Percentiles rank a stretch among this genome's conserved stretches.
These are phyloP conservation scores for Ophiostoma angusticollis DNA, from an alignment of 2,329 filamentous ascomycete species.

Conservation along the genomic window DNA sequence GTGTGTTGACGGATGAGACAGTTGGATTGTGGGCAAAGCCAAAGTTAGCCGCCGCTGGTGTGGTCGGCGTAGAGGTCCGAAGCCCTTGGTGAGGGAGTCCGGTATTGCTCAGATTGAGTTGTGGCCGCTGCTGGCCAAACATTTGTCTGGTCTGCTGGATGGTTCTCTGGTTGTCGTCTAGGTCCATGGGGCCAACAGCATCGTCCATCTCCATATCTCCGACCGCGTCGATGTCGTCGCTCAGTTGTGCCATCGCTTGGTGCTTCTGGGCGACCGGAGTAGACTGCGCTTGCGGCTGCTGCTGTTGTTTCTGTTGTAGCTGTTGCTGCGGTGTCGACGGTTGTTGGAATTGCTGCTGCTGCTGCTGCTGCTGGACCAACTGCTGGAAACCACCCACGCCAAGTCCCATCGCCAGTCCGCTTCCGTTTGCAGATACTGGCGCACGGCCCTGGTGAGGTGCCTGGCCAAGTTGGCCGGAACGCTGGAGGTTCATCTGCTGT, in stretches of 20 bases:
- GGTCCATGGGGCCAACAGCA: constrained; percentile 51
- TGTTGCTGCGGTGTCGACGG: constrained; percentile 25
- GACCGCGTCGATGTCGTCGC: constrained; percentile 67
- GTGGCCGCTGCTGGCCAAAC: constrained; percentile 55
- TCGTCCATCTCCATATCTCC: constrained; percentile 98
- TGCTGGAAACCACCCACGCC: constrained; percentile 25
- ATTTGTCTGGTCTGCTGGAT: constrained; percentile 59
- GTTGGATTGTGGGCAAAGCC: constrained; percentile 86
- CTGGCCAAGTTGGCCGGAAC: constrained; percentile 15
- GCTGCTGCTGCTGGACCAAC: constrained; percentile 31
- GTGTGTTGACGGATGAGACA: constrained; percentile 93
- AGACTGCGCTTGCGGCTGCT: constrained; percentile 15
- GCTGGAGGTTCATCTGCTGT: constrained; percentile 11
- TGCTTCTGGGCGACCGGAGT: constrained; percentile 13
- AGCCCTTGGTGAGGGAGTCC: constrained; percentile 65
- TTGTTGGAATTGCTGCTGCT: constrained; percentile 30
- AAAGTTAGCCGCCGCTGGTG: constrained; percentile 64
- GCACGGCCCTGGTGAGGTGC: constrained; percentile 14
- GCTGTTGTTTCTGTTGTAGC: constrained; percentile 11
- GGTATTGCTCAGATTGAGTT: constrained; percentile 68
- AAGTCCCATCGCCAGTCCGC: constrained; percentile 13
- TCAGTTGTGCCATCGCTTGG: constrained; percentile 27
- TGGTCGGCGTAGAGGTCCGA: constrained; percentile 73
- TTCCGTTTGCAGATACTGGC: constrained; percentile 4
- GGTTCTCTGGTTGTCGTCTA: constrained; percentile 48